Evolutionary conservation across 2,329 filamentous ascomycete genomes (phyloP), one percentile per base, ranked within the genome.

Genomic region (Aspergillus unguis): DNA sequence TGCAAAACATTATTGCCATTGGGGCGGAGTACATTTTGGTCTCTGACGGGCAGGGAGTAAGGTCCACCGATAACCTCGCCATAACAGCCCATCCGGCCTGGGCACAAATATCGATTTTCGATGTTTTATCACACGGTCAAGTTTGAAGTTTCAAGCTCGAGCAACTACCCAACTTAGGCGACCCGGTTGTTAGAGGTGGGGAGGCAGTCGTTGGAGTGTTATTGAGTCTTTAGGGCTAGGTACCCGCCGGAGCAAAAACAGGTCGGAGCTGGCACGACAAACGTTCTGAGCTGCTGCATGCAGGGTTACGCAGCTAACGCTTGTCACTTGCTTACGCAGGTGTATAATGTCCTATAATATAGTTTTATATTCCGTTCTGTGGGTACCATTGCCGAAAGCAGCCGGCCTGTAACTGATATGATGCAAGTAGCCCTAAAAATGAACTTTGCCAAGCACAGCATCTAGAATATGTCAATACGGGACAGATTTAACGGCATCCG

Each of bases 91-190:
- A 52, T 17, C 50, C 50, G 17, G 50, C 50, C 1, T 52, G 43
- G 50, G 43, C 44, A 3, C 50, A 52, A n/a, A 43, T 52, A 40
- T 52, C 50, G 4, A 33, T 52, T 9, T 52, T 46, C 25, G 43
- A 52, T 29, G 50, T 41, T 26, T 37, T 44, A 2, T 47, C 50
- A 35, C 43, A 26, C 11, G 50, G 50, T n/a, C 28, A 11, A 25
- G 10, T 38, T 25, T 38, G 9, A 38, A 3, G 4, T 23, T 9
- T 23, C n/a, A n/a, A 6, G 36, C 17, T 17, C 17, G 17, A 17
- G 17, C 17, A 17, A 17, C 17, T 17, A 17, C 17, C 17, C 17
- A 17, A 17, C 17, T 17, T 17, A 17, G 17, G 17, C 17, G 17
- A 17, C 17, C 17, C 17, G 17, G 17, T 17, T 17, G 17, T 17